These are phyloP conservation scores for Nepenthes alata DNA, from an alignment of 179 eudicot genomes.

Conservation along the genomic window DNA sequence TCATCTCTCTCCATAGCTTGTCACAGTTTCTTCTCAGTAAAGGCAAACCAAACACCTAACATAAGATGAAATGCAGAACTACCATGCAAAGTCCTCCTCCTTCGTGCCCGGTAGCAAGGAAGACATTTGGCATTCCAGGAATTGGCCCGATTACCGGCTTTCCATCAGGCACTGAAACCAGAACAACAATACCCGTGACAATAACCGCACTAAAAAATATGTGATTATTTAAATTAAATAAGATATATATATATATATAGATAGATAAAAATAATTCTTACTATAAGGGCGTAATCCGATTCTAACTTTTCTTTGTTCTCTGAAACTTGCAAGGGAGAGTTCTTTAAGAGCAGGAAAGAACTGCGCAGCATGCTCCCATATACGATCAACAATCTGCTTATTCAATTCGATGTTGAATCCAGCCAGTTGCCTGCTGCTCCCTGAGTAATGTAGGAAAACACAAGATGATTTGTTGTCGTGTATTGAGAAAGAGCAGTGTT, in stretches of 20 bases:
- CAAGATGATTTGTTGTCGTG: background rate
- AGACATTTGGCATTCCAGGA: slow-evolving; percentile 56
- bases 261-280: slow-evolving; percentile 23
- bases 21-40: no score
- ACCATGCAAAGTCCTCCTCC: slow-evolving; percentile 89
- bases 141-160: slow-evolving; percentile 78
- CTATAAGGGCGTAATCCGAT: slow-evolving; percentile 94
- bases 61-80: slow-evolving; percentile 2
- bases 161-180: slow-evolving; percentile 76
- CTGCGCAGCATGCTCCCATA: slow-evolving; percentile 73
- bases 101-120: slow-evolving; percentile 91
- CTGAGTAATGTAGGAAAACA: slow-evolving; percentile 22
- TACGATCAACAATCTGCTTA: slow-evolving; percentile 33
- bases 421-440: slow-evolving; percentile 88
- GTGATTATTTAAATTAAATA: background rate
- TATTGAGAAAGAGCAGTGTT: background rate
- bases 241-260: no score
- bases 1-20: no score
- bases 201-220: background rate
- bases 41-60: no score
- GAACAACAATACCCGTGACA: background rate
- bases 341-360: slow-evolving; percentile 62
- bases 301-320: slow-evolving; percentile 45
- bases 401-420: slow-evolving; percentile 70
- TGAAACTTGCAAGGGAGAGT: slow-evolving; percentile 32